A percentile compares a stretch with the other conserved stretches of the same genome.
Conservation (phyloP, 1,139 yeast genomes). For the Protomyces lactucae-debilis region DNA sequence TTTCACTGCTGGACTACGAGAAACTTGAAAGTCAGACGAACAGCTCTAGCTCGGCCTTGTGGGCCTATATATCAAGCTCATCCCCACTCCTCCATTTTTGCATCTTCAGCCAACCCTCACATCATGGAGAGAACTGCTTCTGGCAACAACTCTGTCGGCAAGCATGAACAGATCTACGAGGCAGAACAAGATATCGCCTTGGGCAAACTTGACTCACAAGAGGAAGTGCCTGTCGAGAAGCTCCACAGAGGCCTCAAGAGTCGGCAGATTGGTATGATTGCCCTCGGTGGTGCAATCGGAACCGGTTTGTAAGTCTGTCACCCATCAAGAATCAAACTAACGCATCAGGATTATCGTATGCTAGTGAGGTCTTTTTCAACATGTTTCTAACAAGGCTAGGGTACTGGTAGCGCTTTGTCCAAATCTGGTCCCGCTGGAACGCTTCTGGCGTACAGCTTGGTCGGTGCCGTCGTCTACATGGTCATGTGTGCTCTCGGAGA, state of each 20-base stretch:
- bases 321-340: neutral
- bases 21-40: too few relatives aligned
- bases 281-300: conserved; percentile 49
- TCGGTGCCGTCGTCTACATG: conserved; percentile 61
- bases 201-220: neutral
- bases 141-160: neutral
- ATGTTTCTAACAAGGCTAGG: conserved; percentile 39
- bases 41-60: too few relatives aligned
- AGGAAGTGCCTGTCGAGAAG: neutral
- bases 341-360: neutral
- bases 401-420: conserved; percentile 61
- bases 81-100: too few relatives aligned
- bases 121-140: too few relatives aligned
- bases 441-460: conserved; percentile 55
- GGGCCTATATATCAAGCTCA: too few relatives aligned
- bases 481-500: conserved; percentile 72
- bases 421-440: conserved; percentile 68
- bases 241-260: neutral
- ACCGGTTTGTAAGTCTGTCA: conserved; percentile 14
- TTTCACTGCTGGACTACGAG: too few relatives aligned
- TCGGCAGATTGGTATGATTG: conserved; percentile 73
- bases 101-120: too few relatives aligned
- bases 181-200: neutral
- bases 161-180: neutral
- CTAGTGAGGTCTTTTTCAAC: conserved; percentile 33